Conservation (phyloP, 2,329 filamentous ascomycete species). For the Colletotrichum sp. region DNA sequence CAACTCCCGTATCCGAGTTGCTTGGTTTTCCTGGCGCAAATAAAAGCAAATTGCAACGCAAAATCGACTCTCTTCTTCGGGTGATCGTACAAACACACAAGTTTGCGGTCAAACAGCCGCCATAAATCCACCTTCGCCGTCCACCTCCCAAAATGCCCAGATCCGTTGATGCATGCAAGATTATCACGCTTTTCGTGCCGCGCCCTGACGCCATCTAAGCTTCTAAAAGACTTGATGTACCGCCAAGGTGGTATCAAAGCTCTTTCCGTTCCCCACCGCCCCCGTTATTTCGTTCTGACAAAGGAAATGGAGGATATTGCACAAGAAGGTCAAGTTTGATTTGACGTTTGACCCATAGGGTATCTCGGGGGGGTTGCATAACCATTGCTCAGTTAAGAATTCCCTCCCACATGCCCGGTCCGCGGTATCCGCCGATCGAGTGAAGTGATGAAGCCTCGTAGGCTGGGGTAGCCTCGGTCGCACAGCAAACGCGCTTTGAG, state of each 20-base stretch:
- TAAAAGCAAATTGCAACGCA: conserved; percentile 2
- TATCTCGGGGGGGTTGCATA: not conserved
- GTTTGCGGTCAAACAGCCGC: conserved; percentile 2
- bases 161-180: conserved; percentile 46
- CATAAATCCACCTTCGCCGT: conserved; percentile 24
- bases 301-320: conserved; percentile 23
- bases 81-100: conserved; percentile 24
- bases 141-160: conserved; percentile 34
- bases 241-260: conserved; percentile 34
- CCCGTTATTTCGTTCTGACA: conserved; percentile 24
- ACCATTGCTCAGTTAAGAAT: conserved; percentile 56
- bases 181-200: conserved; percentile 44
- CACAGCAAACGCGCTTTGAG: conserved; percentile 70
- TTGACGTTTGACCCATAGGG: not conserved
- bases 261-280: conserved; percentile 29
- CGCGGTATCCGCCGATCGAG: conserved; percentile 54
- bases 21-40: not conserved
- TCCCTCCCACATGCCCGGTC: conserved; percentile 71
- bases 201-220: conserved; percentile 35
- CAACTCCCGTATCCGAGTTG: not conserved
- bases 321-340: conserved; percentile 13
- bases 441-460: conserved; percentile 54
- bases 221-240: conserved; percentile 36
- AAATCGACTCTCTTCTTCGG: conserved; percentile 17
- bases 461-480: conserved; percentile 58